Evolutionary conservation across 805 yeast genomes (phyloP).

Genomic region (Novakomyces olei): DNA sequence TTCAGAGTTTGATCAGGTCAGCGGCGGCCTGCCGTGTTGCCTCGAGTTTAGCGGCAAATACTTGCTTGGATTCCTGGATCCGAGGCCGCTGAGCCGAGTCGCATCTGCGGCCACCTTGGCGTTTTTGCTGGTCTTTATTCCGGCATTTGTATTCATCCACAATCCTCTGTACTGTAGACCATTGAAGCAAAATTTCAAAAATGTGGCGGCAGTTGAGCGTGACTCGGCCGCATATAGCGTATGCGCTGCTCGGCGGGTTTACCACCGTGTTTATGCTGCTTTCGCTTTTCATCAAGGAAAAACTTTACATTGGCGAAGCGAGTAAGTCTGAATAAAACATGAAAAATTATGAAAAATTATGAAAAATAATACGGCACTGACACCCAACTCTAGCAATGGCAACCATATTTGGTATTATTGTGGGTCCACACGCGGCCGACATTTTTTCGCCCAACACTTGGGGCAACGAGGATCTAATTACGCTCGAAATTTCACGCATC

Average conservation of each 20-base stretch:
- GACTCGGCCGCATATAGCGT: slow-evolving; percentile 60
- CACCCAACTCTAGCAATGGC: slow-evolving; percentile 32
- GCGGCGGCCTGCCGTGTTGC: too few species aligned
- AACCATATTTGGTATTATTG: slow-evolving; percentile 58
- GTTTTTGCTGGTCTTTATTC: too few species aligned
- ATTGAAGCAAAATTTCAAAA: too few species aligned
- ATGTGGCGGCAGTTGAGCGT: slow-evolving; percentile 16
- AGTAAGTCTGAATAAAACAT: slow-evolving; percentile 12
- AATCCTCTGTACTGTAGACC: too few species aligned
- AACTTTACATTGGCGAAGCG: slow-evolving; percentile 74
- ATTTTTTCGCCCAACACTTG: slow-evolving; percentile 70
- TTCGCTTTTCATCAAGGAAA: slow-evolving; percentile 64
- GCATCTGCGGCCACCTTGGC: too few species aligned
- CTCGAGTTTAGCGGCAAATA: too few species aligned
- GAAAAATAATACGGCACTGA: neutral
- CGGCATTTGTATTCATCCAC: too few species aligned
- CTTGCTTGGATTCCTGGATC: too few species aligned
- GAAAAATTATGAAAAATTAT: neutral
- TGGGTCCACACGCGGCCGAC: slow-evolving; percentile 66
- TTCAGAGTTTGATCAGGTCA: too few species aligned
- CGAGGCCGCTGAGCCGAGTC: too few species aligned
- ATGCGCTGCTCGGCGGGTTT: slow-evolving; percentile 70
- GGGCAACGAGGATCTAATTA: slow-evolving; percentile 68
- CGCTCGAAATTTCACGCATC: slow-evolving; percentile 62
- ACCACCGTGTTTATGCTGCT: slow-evolving; percentile 58